These are phyloP conservation scores for Alloascoidea hylecoeti DNA, from an alignment of 805 yeast genomes.

Conservation along the genomic window DNA sequence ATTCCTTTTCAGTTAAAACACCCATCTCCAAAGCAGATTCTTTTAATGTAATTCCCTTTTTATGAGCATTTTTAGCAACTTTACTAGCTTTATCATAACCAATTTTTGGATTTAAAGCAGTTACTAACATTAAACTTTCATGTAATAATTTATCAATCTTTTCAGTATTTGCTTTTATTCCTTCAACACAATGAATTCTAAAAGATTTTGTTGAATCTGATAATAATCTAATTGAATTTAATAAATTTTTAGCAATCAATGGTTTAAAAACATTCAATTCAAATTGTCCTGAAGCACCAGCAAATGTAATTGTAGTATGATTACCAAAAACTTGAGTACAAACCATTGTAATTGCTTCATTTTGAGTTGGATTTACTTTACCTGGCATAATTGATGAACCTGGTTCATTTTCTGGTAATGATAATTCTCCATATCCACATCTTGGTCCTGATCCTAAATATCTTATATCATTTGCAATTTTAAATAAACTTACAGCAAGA, in stretches of 20 bases:
- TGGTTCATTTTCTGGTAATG: slow-evolving; percentile 96
- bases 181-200: slow-evolving; percentile 91
- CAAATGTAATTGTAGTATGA: slow-evolving; percentile 87
- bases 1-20: slow-evolving; percentile 71
- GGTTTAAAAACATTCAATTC: slow-evolving; percentile 98
- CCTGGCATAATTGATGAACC: slow-evolving; percentile 99
- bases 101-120: slow-evolving; percentile 96
- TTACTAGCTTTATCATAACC: slow-evolving; percentile 97
- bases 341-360: slow-evolving; percentile 97
- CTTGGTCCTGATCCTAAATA: slow-evolving; percentile 98
- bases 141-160: slow-evolving; percentile 79
- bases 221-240: slow-evolving; percentile 74
- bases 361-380: slow-evolving; percentile 98
- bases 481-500: slow-evolving; percentile 82
- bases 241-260: slow-evolving; percentile 80
- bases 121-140: slow-evolving; percentile 95
- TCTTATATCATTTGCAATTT: slow-evolving; percentile 96
- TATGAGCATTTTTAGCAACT: slow-evolving; percentile 97
- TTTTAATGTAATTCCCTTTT: slow-evolving; percentile 92
- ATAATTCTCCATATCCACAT: slow-evolving; percentile 95
- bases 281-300: slow-evolving; percentile 98
- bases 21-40: slow-evolving; percentile 88
- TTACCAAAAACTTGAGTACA: slow-evolving; percentile 97
- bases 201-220: slow-evolving; percentile 86
- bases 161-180: slow-evolving; percentile 78